Percentiles rank a stretch among this genome's conserved stretches.
Conservation (phyloP, 192 early-diverging fungal genomes). For the Dispira simplex region DNA sequence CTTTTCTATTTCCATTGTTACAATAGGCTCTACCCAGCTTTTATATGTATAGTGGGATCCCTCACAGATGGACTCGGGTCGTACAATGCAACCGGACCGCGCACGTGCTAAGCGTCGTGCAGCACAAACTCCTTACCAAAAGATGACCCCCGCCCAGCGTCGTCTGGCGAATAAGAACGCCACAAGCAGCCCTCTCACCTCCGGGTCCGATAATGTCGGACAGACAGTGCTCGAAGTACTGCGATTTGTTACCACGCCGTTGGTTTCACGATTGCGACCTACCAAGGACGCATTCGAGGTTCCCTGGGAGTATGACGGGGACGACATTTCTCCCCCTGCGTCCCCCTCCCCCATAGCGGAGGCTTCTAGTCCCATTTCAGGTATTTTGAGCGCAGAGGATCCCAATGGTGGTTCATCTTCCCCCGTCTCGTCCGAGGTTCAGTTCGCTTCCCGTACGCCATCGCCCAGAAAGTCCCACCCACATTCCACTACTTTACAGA, state of each 20-base stretch:
- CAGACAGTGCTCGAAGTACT: conserved; percentile 18
- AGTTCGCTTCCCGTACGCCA: too few species aligned
- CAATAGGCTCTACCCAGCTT: too few species aligned
- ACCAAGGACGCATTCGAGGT: conserved; percentile 20
- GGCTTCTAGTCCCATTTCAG: neutral
- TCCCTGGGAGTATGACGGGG: conserved; percentile 25
- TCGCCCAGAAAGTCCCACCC: too few species aligned
- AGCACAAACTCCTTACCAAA: neutral
- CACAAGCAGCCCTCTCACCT: neutral
- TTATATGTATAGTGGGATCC: too few species aligned
- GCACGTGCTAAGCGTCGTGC: neutral
- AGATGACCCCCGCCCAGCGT: neutral
- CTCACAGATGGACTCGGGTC: too few species aligned
- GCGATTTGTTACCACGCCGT: conserved; percentile 18
- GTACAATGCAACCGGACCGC: too few species aligned
- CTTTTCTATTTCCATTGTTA: too few species aligned
- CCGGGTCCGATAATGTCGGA: conserved; percentile 11
- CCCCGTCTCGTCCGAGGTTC: too few species aligned
- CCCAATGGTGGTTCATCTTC: too few species aligned
- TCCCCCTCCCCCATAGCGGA: neutral
- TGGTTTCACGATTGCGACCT: conserved; percentile 15
- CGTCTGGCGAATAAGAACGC: neutral
- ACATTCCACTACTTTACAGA: too few species aligned
- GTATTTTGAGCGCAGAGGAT: neutral
- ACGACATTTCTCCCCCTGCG: conserved; percentile 15